These are phyloP conservation scores for Aspergillus indologenus DNA, from an alignment of 495 filamentous ascomycete genomes.

Conservation along the genomic window DNA sequence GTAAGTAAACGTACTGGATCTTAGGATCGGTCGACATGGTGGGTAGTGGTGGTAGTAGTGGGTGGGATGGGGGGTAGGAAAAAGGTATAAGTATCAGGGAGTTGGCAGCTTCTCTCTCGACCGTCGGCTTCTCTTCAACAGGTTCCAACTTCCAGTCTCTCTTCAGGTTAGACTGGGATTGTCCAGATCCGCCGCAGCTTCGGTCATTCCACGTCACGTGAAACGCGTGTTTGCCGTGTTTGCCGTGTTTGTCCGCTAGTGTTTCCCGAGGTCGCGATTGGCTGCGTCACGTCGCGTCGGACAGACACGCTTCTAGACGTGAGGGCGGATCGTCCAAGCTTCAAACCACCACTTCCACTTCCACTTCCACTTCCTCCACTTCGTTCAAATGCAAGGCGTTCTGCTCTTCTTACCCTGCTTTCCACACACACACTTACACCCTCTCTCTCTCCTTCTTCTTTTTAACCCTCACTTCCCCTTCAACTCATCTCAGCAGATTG, in stretches of 20 bases:
- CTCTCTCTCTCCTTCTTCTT: slow-evolving; percentile 12
- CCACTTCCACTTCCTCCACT: too few species aligned
- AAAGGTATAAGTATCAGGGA: slow-evolving; percentile 2
- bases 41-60: slow-evolving; percentile 32
- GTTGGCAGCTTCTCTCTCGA: not conserved
- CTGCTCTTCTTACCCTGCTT: slow-evolving; percentile 21
- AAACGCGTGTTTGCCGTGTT: slow-evolving; percentile 19
- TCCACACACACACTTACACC: slow-evolving; percentile 27
- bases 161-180: not conserved
- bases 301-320: slow-evolving; percentile 30
- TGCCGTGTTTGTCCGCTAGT: slow-evolving; percentile 16
- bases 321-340: slow-evolving; percentile 30
- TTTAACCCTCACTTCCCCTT: not conserved
- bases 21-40: slow-evolving; percentile 70
- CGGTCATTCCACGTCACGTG: slow-evolving; percentile 20
- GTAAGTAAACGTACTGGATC: slow-evolving; percentile 60
- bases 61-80: not conserved
- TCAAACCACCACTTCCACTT: slow-evolving; percentile 35
- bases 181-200: not conserved
- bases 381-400: slow-evolving; percentile 39
- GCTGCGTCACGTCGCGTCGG: slow-evolving; percentile 47
- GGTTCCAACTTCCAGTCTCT: slow-evolving; percentile 2
- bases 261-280: slow-evolving; percentile 33
- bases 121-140: too few species aligned
- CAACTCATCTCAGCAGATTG: slow-evolving; percentile 1